These are phyloP conservation scores for Eruca vesicaria DNA, from an alignment of 441 rosid species.

Conservation along the genomic window DNA sequence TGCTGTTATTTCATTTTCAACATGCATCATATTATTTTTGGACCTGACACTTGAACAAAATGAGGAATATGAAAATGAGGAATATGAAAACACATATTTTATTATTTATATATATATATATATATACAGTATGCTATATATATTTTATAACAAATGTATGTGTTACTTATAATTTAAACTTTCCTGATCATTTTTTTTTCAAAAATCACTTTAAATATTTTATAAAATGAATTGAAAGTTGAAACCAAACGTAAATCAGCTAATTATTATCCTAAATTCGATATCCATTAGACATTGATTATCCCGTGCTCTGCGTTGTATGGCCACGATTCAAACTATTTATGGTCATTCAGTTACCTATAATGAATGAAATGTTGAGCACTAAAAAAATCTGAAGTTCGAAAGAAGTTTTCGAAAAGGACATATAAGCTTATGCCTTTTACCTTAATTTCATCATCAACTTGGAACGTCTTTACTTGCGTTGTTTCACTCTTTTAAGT, in stretches of 20 bases:
- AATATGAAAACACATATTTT: no score
- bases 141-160: background rate
- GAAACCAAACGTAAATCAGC: background rate
- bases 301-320: background rate
- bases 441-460: slow-evolving; percentile 11
- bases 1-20: no score
- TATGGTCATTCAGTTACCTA: background rate
- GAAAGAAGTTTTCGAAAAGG: slow-evolving; percentile 7
- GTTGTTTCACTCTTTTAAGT: slow-evolving; percentile 25
- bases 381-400: background rate
- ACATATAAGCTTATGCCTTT: slow-evolving; percentile 11
- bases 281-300: background rate
- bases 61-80: no score
- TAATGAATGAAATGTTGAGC: background rate
- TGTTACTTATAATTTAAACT: background rate
- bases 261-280: background rate
- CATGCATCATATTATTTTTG: no score
- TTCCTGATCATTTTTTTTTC: background rate
- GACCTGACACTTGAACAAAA: no score
- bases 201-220: background rate
- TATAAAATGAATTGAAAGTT: background rate
- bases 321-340: background rate
- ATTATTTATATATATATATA: background rate
- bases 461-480: slow-evolving; percentile 12
- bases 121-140: background rate